phyloP scores from a whole-genome alignment of 768 basidiomycete genomes.

The Rubroboletus pulcherrimus region DNA sequence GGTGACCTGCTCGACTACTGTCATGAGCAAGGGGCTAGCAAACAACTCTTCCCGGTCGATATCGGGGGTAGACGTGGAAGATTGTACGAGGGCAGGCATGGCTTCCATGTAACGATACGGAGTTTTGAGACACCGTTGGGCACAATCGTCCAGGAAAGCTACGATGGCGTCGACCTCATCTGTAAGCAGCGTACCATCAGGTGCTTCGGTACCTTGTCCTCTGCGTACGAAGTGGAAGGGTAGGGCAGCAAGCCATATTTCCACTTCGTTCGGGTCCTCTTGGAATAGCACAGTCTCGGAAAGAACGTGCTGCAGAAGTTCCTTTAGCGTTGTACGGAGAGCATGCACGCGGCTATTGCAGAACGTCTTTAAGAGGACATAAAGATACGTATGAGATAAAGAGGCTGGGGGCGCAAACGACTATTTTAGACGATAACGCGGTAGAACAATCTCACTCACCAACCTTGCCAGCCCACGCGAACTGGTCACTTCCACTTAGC shows the following conservation, averaged over 20 bases:
- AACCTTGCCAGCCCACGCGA: constrained; percentile 71
- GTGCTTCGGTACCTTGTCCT: constrained; percentile 36
- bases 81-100: constrained; percentile 36
- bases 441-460: constrained; percentile 42
- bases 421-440: not conserved
- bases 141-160: constrained; percentile 80
- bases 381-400: constrained; percentile 60
- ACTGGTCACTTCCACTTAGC: constrained; percentile 74
- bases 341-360: constrained; percentile 46
- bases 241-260: constrained; percentile 68
- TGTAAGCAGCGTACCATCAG: constrained; percentile 49
- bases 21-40: constrained; percentile 76
- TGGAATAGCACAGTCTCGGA: constrained; percentile 76
- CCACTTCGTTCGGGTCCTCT: constrained; percentile 65
- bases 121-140: constrained; percentile 74
- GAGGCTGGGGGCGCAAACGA: constrained; percentile 29
- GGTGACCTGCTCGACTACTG: constrained; percentile 71
- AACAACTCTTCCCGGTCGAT: constrained; percentile 29
- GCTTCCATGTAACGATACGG: constrained; percentile 87
- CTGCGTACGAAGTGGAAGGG: constrained; percentile 41
- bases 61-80: constrained; percentile 1
- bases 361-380: constrained; percentile 67
- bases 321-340: constrained; percentile 47
- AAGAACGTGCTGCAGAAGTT: constrained; percentile 63
- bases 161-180: constrained; percentile 58